Evolutionary conservation across 257 asterid species (phyloP), one percentile per base, ranked within the genome.

Genomic region (Echium plantagineum): DNA sequence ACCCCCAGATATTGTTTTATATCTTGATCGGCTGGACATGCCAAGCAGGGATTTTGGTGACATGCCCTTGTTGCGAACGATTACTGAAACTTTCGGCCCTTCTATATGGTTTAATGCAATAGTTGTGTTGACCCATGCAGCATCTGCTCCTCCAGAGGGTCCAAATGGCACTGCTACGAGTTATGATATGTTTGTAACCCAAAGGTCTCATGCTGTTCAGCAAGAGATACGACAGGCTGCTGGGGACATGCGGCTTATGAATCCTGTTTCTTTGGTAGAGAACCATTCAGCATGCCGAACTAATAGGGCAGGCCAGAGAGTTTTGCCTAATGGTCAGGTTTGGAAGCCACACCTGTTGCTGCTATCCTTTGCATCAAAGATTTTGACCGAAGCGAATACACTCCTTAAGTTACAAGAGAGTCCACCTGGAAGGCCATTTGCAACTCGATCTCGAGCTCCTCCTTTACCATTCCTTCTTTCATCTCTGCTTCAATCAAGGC

Each of bases 101-200:
- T 93, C 97, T 28, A 84, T 93, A 64, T 93, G 99, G 99, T 89
- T 93, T 76, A 93, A 89, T 66, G 99, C 97, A 52, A 93, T 93
- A 72, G 99, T 93, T 54, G 99, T 93, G 63, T 72, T 93, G 79
- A 93, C 98, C 42, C 98, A 93, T 63, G 98, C 98, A 64, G 97
- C 94, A 28, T 88, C 96, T 58, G 98, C 97, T 59, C 98, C 98
- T 15, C 97, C 97, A 38, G 98, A 89, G 71, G 97, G 97, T 38
- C 94, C 95, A 20, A 86, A 81, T 67, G 99, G 99, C 42, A 80
- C 94, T 7, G 66, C 85, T 21, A 86, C 97, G 17, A 85, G 94
- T 81, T 93, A 93, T 61, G 97, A 93, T 67, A 89, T 86, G 89
- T 93, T 93, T 86, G 99, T 93, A 62, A 84, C 96, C 5, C 97